Conservation (phyloP, 805 yeast species). For the Hyphopichia homilentoma region DNA sequence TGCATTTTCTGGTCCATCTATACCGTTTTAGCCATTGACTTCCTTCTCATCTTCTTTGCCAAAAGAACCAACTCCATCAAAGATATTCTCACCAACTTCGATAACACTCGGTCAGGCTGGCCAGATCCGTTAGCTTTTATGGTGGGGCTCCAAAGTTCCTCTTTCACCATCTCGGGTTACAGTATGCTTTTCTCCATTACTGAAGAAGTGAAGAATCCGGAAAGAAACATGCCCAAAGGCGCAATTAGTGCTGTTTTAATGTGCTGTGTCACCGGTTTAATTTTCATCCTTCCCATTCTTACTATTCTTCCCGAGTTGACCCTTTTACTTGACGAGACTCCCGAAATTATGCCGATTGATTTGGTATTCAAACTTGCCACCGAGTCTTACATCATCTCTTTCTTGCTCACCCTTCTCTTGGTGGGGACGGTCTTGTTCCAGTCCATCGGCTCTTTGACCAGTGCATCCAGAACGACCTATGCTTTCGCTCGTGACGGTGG, state of each 20-base stretch:
- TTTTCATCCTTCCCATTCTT: constrained; percentile 68
- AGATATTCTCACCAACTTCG: constrained; percentile 62
- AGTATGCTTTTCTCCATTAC: constrained; percentile 79
- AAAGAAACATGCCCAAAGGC: constrained; percentile 70
- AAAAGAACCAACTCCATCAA: constrained; percentile 55
- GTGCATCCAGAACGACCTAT: constrained; percentile 78
- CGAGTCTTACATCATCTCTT: constrained; percentile 62
- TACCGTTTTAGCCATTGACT: constrained; percentile 65
- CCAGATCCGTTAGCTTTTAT: constrained; percentile 66
- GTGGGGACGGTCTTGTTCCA: constrained; percentile 72
- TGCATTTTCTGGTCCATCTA: constrained; percentile 76
- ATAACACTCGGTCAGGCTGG: constrained; percentile 75
- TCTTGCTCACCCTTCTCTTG: constrained; percentile 61
- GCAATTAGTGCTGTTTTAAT: constrained; percentile 61
- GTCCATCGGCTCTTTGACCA: constrained; percentile 74
- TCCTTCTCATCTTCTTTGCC: constrained; percentile 56
- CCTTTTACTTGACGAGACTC: constrained; percentile 50
- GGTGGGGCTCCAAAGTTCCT: constrained; percentile 74
- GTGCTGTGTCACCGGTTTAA: constrained; percentile 64
- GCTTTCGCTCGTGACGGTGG: constrained; percentile 85
- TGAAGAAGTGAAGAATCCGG: constrained; percentile 77
- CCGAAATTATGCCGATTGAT: constrained; percentile 75
- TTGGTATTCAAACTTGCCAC: constrained; percentile 70
- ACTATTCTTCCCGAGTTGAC: constrained; percentile 67
- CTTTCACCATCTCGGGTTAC: constrained; percentile 78